Evolutionary conservation across 164 flowering plant genomes (phyloP).

Genomic region (Chimonanthus praecox): DNA sequence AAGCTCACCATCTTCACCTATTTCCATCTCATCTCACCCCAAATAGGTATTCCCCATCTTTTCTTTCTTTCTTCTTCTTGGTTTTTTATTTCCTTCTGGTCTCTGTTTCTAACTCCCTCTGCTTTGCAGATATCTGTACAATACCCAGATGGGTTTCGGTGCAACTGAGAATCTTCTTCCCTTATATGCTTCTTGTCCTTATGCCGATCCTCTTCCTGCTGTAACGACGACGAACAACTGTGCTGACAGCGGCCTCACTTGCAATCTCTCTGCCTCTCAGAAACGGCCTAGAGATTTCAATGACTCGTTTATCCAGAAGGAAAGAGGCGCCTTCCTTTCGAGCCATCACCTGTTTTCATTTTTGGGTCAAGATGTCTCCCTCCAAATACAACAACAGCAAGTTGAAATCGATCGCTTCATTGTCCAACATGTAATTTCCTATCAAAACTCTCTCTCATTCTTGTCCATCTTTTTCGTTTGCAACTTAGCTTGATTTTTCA

Average conservation of each 20-base stretch:
- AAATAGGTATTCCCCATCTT: conserved; percentile 20
- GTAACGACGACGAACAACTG: not conserved
- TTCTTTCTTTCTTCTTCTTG: not conserved
- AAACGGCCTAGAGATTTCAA: conserved; percentile 19
- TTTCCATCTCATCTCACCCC: conserved; percentile 34
- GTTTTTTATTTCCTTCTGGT: not conserved
- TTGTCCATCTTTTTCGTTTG: not conserved
- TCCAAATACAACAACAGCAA: conserved; percentile 58
- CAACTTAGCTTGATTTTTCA: not conserved
- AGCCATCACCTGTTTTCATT: conserved; percentile 26
- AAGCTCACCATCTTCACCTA: conserved; percentile 42
- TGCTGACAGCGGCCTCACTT: conserved; percentile 52
- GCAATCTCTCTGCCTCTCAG: conserved; percentile 22
- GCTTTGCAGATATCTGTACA: conserved; percentile 24
- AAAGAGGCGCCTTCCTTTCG: not conserved
- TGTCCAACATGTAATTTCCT: conserved; percentile 50
- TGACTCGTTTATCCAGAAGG: not conserved
- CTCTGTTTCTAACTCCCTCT: not conserved
- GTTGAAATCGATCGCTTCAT: conserved; percentile 53
- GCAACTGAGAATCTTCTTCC: conserved; percentile 14
- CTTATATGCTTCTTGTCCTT: conserved; percentile 12
- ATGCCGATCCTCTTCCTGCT: conserved; percentile 17
- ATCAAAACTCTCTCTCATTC: not conserved
- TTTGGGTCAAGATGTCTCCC: conserved; percentile 56
- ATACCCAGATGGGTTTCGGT: conserved; percentile 23